A percentile compares a stretch with the other conserved stretches of the same genome.
Evolutionary conservation across 768 basidiomycete species (phyloP).

Genomic region (Lactifluus volemus): DNA sequence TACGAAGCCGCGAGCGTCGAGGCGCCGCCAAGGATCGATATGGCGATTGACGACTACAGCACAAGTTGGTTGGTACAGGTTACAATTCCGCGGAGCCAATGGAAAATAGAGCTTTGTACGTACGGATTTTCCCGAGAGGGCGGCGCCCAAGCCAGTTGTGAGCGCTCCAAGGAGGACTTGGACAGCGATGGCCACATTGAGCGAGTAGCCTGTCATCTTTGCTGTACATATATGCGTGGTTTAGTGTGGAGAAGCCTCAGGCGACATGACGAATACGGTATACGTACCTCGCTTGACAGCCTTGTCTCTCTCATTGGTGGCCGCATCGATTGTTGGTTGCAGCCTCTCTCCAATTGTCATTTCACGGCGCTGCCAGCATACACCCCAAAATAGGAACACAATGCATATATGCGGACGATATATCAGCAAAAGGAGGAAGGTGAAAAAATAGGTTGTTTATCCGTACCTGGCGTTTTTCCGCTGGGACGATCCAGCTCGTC

Average conservation of each 20-base stretch:
- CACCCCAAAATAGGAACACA: neutral
- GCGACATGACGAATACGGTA: neutral
- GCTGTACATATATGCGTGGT: constrained; percentile 10
- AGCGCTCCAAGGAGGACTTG: constrained; percentile 24
- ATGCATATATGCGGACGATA: neutral
- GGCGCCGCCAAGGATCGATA: constrained; percentile 41
- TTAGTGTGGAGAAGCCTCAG: neutral
- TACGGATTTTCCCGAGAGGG: constrained; percentile 17
- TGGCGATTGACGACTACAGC: neutral
- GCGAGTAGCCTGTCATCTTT: constrained; percentile 14
- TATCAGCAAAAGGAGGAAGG: neutral
- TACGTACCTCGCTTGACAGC: constrained; percentile 2
- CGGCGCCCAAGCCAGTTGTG: constrained; percentile 21
- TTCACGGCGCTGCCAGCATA: neutral
- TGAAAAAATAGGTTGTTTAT: neutral
- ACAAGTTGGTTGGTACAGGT: neutral
- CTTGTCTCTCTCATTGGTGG: neutral
- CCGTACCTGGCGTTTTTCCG: neutral
- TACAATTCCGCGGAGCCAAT: neutral
- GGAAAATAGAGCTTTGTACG: neutral
- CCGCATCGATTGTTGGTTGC: constrained; percentile 6
- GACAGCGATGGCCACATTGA: constrained; percentile 24
- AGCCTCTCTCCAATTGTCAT: constrained; percentile 2
- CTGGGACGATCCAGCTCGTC: neutral
- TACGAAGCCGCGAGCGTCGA: constrained; percentile 64